phyloP scores from a whole-genome alignment of 2,329 filamentous ascomycete genomes.

The Sclerotinia minor region DNA sequence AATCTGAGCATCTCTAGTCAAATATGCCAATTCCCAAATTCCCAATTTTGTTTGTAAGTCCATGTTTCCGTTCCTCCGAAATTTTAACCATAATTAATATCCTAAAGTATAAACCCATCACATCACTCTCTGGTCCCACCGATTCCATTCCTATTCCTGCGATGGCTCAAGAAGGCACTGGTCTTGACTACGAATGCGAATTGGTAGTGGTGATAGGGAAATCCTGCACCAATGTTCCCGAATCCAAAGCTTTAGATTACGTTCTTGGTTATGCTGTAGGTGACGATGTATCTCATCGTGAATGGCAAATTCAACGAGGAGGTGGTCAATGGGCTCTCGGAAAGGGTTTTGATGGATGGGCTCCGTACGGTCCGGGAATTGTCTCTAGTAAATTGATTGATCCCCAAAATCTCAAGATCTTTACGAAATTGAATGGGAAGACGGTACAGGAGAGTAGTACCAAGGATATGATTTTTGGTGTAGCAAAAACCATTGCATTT shows the following conservation, averaged over 20 bases:
- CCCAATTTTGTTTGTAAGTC: slow-evolving; percentile 62
- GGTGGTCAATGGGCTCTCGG: slow-evolving; percentile 71
- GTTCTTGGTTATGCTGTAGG: slow-evolving; percentile 74
- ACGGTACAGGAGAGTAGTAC: slow-evolving; percentile 58
- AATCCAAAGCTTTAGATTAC: slow-evolving; percentile 65
- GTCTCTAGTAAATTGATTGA: slow-evolving; percentile 59
- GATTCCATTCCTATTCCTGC: slow-evolving; percentile 66
- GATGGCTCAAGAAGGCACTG: slow-evolving; percentile 64
- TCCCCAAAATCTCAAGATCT: slow-evolving; percentile 57
- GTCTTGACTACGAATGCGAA: slow-evolving; percentile 79
- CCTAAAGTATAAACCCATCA: slow-evolving; percentile 61
- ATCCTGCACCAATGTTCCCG: slow-evolving; percentile 62
- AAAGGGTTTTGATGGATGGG: slow-evolving; percentile 76
- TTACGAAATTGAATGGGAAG: slow-evolving; percentile 60
- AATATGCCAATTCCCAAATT: slow-evolving; percentile 68
- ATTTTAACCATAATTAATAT: neutral
- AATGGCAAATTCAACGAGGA: slow-evolving; percentile 70
- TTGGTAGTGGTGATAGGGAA: slow-evolving; percentile 72
- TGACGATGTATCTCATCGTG: slow-evolving; percentile 78
- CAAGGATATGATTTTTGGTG: slow-evolving; percentile 62
- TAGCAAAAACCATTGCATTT: slow-evolving; percentile 59
- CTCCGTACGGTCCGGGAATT: slow-evolving; percentile 71
- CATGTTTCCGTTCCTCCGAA: slow-evolving; percentile 19
- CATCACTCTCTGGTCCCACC: slow-evolving; percentile 62
- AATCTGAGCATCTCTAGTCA: slow-evolving; percentile 45